A percentile compares a stretch with the other conserved stretches of the same genome.
Conservation (phyloP, 2,329 filamentous ascomycete species). For the Ceratocystis cacaofunesta region DNA sequence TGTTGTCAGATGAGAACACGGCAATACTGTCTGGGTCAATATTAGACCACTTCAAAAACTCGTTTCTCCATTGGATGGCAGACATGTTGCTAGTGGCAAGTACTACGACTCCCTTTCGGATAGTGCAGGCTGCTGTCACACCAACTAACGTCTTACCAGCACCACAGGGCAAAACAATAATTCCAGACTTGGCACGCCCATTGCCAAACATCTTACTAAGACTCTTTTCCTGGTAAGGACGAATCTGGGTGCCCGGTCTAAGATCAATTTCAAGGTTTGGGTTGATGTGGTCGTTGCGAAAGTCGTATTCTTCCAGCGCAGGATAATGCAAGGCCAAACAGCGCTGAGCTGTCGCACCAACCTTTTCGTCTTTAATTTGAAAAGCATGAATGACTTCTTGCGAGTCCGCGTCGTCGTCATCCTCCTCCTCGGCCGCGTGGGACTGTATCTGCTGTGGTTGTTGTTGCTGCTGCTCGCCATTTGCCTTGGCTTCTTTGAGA, state of each 20-base stretch:
- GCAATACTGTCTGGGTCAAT: slow-evolving; percentile 84
- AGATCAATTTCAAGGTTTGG: slow-evolving; percentile 88
- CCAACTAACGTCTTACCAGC: slow-evolving; percentile 95
- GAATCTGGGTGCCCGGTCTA: slow-evolving; percentile 75
- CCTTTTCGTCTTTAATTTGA: slow-evolving; percentile 67
- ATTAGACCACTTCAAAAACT: slow-evolving; percentile 97
- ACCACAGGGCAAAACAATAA: slow-evolving; percentile 92
- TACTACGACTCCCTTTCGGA: slow-evolving; percentile 91
- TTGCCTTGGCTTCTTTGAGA: slow-evolving; percentile 13
- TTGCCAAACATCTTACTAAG: slow-evolving; percentile 99
- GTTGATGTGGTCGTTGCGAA: slow-evolving; percentile 78
- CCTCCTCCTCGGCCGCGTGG: slow-evolving; percentile 36
- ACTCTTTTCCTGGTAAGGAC: slow-evolving; percentile 92
- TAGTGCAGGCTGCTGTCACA: slow-evolving; percentile 95
- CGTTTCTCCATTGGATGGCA: slow-evolving; percentile 88
- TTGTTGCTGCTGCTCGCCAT: neutral
- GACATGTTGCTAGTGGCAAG: slow-evolving; percentile 97
- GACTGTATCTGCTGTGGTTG: neutral
- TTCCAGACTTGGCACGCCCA: slow-evolving; percentile 87
- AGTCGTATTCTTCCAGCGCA: slow-evolving; percentile 93
- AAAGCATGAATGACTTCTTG: slow-evolving; percentile 84
- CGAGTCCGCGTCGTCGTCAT: slow-evolving; percentile 78
- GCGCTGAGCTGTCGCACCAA: slow-evolving; percentile 77
- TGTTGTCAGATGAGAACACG: slow-evolving; percentile 87
- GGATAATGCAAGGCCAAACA: slow-evolving; percentile 78